Evolutionary conservation across 2,329 filamentous ascomycete genomes (phyloP), one percentile per base, ranked within the genome.

Genomic region (Colletotrichum acutatum): DNA sequence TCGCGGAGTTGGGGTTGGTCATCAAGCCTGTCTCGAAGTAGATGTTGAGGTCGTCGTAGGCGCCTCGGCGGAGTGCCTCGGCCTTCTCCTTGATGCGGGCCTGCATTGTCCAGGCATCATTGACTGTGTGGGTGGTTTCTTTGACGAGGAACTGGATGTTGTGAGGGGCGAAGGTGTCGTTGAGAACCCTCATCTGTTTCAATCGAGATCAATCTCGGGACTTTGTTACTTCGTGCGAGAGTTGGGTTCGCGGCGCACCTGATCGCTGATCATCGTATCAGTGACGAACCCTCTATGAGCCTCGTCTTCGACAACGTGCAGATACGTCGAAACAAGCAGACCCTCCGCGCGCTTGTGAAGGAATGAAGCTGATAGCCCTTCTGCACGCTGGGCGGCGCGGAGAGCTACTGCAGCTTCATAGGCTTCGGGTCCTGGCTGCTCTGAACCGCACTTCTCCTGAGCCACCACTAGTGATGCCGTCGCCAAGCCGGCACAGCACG

Each of bases 41-140:
- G 57, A 86, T 46, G 78, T 86, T 86, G 52, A 86, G 81, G 60
- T 83, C 79, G 5, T 76, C 57, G 74, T 83, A 83, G 60, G 73
- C 76, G 60, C 81, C 82, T 77, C 83, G 80, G 66, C 83, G 81
- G 3, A 73, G 71, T 19, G 66, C 37, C 26, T 73, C 67, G 8
- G 66, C 71, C 19, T 71, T 69, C 1, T 71, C 71, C n/a, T 32
- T 66, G 61, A 74, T 59, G 22, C 71, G 63, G 7, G 63, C 60
- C 9, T 69, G 56, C 3, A 34, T 46, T 16, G 73, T 72, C 71
- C 66, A 75, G 37, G 57, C 58, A 24, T 66, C 46, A 28, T 74
- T 74, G 30, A 75, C 66, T 3, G 66, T 75, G 54, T 65, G 67
- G 11, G 54, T 60, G 3, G 49, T 56, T 30, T 59, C 28, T 24